Evolutionary conservation across 2,329 filamentous ascomycete genomes (phyloP).

Genomic region (Phaeosphaeriaceae sp.): DNA sequence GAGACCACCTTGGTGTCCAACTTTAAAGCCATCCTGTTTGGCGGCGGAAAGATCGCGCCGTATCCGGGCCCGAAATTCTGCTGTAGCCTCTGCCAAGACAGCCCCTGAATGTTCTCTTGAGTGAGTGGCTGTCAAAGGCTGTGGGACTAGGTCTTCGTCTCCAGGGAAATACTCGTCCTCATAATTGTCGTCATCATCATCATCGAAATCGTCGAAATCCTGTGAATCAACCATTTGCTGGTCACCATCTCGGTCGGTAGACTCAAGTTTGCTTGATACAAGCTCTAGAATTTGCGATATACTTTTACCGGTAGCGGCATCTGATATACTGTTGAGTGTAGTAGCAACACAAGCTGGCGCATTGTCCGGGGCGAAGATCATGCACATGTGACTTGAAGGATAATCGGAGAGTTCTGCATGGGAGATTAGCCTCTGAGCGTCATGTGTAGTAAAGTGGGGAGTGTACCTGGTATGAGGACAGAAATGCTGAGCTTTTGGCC

Average conservation of each 20-base stretch:
- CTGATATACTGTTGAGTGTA: conserved; percentile 55
- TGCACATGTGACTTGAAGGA: conserved; percentile 63
- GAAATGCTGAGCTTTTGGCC: conserved; percentile 46
- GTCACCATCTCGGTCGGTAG: conserved; percentile 51
- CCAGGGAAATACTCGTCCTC: conserved; percentile 45
- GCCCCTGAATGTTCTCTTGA: background rate
- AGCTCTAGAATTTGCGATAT: conserved; percentile 58
- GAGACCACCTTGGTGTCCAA: conserved; percentile 66
- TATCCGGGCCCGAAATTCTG: conserved; percentile 51
- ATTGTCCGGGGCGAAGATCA: conserved; percentile 61
- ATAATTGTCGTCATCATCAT: conserved; percentile 41
- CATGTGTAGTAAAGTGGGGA: conserved; percentile 2
- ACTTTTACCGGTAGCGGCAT: conserved; percentile 51
- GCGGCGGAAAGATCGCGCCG: conserved; percentile 66
- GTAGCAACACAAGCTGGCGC: conserved; percentile 51
- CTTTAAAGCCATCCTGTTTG: conserved; percentile 71
- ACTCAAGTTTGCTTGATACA: conserved; percentile 48
- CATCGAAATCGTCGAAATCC: conserved; percentile 38
- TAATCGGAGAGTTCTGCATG: conserved; percentile 64
- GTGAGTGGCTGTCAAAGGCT: conserved; percentile 19
- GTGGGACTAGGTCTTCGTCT: conserved; percentile 49
- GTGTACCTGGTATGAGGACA: conserved; percentile 43
- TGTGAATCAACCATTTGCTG: conserved; percentile 51
- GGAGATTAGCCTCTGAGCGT: conserved; percentile 3
- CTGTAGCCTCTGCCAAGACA: conserved; percentile 28